Evolutionary conservation across 2,329 filamentous ascomycete species (phyloP).

Genomic region (Pyrenochaeta sp.): DNA sequence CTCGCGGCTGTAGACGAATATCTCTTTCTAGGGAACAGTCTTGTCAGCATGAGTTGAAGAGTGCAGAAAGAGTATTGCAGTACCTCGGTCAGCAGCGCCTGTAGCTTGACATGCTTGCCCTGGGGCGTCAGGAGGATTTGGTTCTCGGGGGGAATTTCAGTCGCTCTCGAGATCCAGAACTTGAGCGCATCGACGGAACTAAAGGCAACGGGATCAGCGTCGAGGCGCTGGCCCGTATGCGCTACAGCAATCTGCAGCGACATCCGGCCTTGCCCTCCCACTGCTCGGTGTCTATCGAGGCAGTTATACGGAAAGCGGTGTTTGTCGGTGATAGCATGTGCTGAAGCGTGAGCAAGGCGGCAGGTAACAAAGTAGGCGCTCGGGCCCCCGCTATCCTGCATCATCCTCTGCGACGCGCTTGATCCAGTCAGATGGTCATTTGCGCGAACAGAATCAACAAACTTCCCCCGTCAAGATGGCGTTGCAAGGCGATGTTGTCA

Average conservation of each 20-base stretch:
- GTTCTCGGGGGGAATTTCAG: constrained; percentile 75
- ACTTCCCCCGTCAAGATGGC: constrained; percentile 27
- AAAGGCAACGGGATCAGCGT: constrained; percentile 78
- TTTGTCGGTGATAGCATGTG: constrained; percentile 12
- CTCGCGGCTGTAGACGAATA: constrained; percentile 89
- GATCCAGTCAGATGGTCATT: constrained; percentile 30
- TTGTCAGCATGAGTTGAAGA: constrained; percentile 8
- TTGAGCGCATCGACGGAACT: constrained; percentile 84
- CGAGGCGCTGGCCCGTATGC: constrained; percentile 87
- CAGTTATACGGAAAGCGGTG: constrained; percentile 21
- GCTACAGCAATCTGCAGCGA: constrained; percentile 89
- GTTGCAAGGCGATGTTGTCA: constrained; percentile 24
- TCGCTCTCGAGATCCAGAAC: constrained; percentile 77
- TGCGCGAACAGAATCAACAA: constrained; percentile 7
- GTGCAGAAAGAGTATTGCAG: constrained; percentile 18
- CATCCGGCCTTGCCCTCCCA: constrained; percentile 64
- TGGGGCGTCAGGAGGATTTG: constrained; percentile 87
- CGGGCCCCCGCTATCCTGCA: constrained; percentile 28
- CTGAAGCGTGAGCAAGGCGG: constrained; percentile 27
- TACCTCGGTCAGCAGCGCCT: constrained; percentile 82
- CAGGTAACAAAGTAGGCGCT: constrained; percentile 34
- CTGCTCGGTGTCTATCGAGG: constrained; percentile 26
- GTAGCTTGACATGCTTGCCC: constrained; percentile 83
- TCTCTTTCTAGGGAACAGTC: constrained; percentile 70
- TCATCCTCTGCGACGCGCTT: constrained; percentile 20